Conservation (phyloP, 257 asterid species). For the Solanum chilense region DNA sequence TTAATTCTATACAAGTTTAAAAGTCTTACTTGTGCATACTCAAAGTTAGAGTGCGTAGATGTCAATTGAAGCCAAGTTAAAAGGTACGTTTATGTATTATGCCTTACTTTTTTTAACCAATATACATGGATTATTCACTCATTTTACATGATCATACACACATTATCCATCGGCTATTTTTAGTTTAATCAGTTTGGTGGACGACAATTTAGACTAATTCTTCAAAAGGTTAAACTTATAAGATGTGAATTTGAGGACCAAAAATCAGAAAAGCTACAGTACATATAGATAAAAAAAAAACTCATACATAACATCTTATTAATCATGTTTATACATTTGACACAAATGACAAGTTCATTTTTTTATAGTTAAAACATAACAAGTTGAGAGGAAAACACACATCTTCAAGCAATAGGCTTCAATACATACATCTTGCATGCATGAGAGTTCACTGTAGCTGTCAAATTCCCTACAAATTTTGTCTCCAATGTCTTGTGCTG, state of each 20-base stretch:
- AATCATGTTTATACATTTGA: not conserved
- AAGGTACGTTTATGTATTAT: not conserved
- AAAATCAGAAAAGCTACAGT: not conserved
- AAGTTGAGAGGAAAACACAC: not conserved
- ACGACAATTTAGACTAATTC: not conserved
- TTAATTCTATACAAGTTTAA: not conserved
- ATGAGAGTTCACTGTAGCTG: constrained; percentile 56
- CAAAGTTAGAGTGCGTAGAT: not conserved
- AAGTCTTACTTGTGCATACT: not conserved
- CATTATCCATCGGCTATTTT: too few species aligned
- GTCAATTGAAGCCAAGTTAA: not conserved
- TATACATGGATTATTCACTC: not conserved
- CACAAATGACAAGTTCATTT: not conserved
- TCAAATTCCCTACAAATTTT: constrained; percentile 47
- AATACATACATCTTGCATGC: constrained; percentile 75
- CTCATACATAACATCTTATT: not conserved
- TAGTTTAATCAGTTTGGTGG: not conserved
- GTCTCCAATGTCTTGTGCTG: constrained; percentile 67
- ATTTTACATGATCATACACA: not conserved
- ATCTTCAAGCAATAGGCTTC: constrained; percentile 32
- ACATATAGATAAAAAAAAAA: not conserved
- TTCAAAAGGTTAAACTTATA: not conserved
- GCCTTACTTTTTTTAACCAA: not conserved
- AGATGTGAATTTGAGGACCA: not conserved
- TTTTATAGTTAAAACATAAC: not conserved